Evolutionary conservation across 2,329 filamentous ascomycete genomes (phyloP).

Genomic region (Hypoxylon sp.): DNA sequence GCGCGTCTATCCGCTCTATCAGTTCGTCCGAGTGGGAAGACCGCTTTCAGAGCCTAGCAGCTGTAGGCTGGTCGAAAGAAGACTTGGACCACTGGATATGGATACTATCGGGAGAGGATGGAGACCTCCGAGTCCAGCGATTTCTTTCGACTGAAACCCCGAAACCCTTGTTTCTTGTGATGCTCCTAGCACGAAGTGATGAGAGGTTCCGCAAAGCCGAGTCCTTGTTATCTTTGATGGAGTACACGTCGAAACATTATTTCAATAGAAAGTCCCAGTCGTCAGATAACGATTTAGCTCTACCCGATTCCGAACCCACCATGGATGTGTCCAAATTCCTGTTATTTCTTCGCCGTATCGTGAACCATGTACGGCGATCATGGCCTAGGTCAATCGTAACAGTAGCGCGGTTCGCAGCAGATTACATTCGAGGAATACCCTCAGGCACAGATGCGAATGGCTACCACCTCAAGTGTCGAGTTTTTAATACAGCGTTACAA

Average conservation of each 20-base stretch:
- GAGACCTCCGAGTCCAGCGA: constrained; percentile 56
- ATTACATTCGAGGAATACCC: constrained; percentile 52
- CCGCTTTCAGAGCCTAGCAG: constrained; percentile 51
- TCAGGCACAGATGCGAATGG: constrained; percentile 32
- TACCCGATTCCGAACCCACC: constrained; percentile 11
- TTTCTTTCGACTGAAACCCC: constrained; percentile 54
- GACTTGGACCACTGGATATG: constrained; percentile 60
- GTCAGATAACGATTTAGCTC: background rate
- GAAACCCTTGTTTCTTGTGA: constrained; percentile 60
- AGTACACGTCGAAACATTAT: constrained; percentile 52
- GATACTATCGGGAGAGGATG: constrained; percentile 57
- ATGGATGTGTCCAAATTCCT: constrained; percentile 46
- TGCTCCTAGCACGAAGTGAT: constrained; percentile 56
- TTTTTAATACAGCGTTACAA: constrained; percentile 61
- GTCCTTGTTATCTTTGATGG: constrained; percentile 54
- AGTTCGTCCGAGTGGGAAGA: constrained; percentile 52
- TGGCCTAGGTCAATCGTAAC: constrained; percentile 52
- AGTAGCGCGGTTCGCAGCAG: constrained; percentile 52
- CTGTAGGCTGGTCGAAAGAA: constrained; percentile 54
- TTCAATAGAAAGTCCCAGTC: constrained; percentile 10
- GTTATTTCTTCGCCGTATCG: constrained; percentile 49
- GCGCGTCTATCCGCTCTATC: constrained; percentile 32
- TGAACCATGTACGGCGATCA: constrained; percentile 46
- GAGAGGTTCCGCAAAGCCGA: constrained; percentile 53
- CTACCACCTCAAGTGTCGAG: constrained; percentile 52